Evolutionary conservation across 176 grass and related monocot species (phyloP), one percentile per base, ranked within the genome.

Genomic region (Miscanthus lutarioriparius): DNA sequence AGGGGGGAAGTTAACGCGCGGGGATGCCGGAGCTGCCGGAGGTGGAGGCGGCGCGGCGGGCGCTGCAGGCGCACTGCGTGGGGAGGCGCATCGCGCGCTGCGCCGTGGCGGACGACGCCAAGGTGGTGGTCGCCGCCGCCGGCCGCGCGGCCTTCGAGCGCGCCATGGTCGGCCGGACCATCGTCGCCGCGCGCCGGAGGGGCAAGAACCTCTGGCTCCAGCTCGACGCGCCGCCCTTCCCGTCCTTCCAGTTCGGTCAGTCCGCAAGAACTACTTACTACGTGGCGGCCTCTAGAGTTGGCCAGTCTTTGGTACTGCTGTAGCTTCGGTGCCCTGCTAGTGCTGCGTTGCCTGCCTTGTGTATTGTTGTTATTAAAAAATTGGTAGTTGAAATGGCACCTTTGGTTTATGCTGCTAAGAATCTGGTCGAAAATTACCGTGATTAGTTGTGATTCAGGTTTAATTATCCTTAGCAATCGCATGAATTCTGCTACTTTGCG

Each of bases 201-300:
- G 95, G 92, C 11, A 98, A 98, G 77, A 93, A 92, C 88, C 92
- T 98, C 66, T 98, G 92, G 95, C 82, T 98, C 82, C 82, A 81
- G n/a, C 95, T 98, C 62, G 92, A 98, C 66, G 84, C 67, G 6
- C 92, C 92, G 37, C 95, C 92, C 2, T 95, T 95, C 85, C 92
- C 95, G 53, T 90, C 95, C 80, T 98, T 98, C 86, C 92, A 98
- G 75, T 98, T 98, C 71, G 95, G 95, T 98, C 45, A 67, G 91
- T 88, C 36, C 11, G 30, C 75, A 0, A 3, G 4, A 67, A 49
- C n/a, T 32, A 20, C 4, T 41, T 23, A 59, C 56, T 28, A 2
- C 22, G n/a, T 69, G 33, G 27, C 62, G 4, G 15, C 4, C 47
- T 44, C 27, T 72, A 17, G 2, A 6, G 9, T 38, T 14, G 39